Percentiles rank a stretch among this genome's conserved stretches.
Conservation (phyloP, 192 early-diverging fungal genomes). For the Rhizophagus sp. region DNA sequence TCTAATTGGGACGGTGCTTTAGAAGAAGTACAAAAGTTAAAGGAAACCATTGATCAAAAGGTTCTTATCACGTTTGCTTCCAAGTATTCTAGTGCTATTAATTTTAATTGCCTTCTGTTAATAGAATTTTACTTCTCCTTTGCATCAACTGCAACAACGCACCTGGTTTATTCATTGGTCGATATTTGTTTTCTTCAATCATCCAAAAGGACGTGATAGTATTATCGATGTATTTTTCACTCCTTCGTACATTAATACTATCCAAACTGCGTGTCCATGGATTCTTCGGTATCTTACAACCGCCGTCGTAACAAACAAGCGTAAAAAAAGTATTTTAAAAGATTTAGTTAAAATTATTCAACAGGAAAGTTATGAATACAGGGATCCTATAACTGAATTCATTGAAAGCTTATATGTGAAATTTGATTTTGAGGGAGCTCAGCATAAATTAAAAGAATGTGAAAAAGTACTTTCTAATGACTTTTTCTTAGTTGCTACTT, state of each 20-base stretch:
- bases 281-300: conserved; percentile 93
- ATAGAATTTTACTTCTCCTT: conserved; percentile 68
- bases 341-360: conserved; percentile 88
- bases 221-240: conserved; percentile 92
- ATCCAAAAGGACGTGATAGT: conserved; percentile 92
- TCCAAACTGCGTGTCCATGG: conserved; percentile 97
- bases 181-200: conserved; percentile 98
- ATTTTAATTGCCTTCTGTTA: neutral
- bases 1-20: conserved; percentile 93
- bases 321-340: conserved; percentile 80
- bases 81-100: neutral
- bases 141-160: conserved; percentile 92
- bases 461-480: conserved; percentile 85
- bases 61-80: conserved; percentile 31
- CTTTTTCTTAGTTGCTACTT: conserved; percentile 87
- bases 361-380: conserved; percentile 82
- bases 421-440: conserved; percentile 94
- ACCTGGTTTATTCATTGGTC: conserved; percentile 97
- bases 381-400: conserved; percentile 93
- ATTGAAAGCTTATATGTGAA: conserved; percentile 88
- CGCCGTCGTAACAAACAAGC: conserved; percentile 89
- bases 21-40: conserved; percentile 86
- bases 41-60: conserved; percentile 86
- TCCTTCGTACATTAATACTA: conserved; percentile 93
- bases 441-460: conserved; percentile 84